Percentiles rank a stretch among this genome's conserved stretches.
phyloP scores from a whole-genome alignment of 345 rosid species.

The Eucalyptus sp. region DNA sequence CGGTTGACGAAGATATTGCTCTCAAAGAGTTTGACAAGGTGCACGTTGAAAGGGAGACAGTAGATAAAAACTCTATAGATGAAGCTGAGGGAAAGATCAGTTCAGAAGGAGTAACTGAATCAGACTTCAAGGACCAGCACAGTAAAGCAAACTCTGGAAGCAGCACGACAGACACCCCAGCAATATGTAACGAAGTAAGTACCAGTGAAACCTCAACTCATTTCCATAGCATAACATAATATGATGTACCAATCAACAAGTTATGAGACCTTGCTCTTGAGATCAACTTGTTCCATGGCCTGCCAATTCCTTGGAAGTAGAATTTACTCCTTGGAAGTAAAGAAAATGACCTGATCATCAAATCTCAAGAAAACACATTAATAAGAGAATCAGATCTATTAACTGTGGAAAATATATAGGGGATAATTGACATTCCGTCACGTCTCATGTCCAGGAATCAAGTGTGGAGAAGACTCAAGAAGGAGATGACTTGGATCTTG shows the following conservation, averaged over 20 bases:
- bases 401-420: background rate
- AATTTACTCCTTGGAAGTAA: background rate
- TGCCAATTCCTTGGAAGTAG: background rate
- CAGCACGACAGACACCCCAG: conserved; percentile 4
- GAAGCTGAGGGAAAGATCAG: background rate
- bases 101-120: background rate
- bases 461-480: background rate
- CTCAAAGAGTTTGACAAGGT: background rate
- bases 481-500: background rate
- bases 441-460: conserved; percentile 19
- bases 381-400: background rate
- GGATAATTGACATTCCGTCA: background rate
- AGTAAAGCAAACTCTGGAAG: background rate
- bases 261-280: background rate
- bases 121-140: background rate
- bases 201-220: background rate
- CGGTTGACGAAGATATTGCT: background rate
- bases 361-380: background rate
- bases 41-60: background rate
- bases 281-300: background rate
- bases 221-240: background rate
- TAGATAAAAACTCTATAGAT: background rate
- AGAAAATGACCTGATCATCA: background rate
- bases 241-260: background rate
- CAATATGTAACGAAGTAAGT: conserved; percentile 28